A percentile compares a stretch with the other conserved stretches of the same genome.
phyloP scores from a whole-genome alignment of 1,284 basidiomycete genomes.

The Phenoliferia sp. region DNA sequence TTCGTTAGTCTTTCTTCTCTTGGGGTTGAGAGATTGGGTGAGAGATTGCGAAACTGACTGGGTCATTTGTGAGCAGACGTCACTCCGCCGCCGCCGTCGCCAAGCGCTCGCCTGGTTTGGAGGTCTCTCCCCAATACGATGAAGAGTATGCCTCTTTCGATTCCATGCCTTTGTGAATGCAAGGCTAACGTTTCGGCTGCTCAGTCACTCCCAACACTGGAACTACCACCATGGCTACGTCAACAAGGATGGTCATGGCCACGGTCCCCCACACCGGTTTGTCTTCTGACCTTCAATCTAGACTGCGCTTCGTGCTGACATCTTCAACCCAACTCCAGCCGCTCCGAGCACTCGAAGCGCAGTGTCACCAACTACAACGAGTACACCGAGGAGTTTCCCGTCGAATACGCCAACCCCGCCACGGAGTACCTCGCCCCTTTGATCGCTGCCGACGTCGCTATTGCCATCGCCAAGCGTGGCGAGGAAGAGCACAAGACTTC shows the following conservation, averaged over 20 bases:
- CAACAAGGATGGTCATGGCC: slow-evolving; percentile 13
- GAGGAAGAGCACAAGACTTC: background rate
- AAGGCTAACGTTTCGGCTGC: background rate
- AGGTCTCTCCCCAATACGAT: background rate
- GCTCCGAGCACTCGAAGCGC: background rate
- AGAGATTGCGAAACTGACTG: too few species aligned
- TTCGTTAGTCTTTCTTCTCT: background rate
- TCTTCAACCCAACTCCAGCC: background rate
- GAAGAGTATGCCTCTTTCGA: background rate
- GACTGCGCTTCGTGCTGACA: background rate
- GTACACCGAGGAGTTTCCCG: too few species aligned
- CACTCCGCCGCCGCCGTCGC: background rate
- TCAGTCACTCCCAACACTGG: slow-evolving; percentile 12
- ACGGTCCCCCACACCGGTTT: slow-evolving; percentile 2
- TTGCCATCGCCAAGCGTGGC: background rate
- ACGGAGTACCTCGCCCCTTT: background rate
- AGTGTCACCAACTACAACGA: too few species aligned
- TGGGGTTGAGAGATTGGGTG: too few species aligned
- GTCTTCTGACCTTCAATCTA: background rate
- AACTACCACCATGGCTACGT: slow-evolving; percentile 17
- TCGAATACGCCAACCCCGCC: background rate
- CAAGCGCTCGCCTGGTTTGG: background rate
- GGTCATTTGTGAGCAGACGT: background rate
- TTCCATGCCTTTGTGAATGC: background rate
- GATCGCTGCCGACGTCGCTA: background rate